Evolutionary conservation across 2,329 filamentous ascomycete genomes (phyloP), one percentile per base, ranked within the genome.

Genomic region (Purpureocillium lavendulum): DNA sequence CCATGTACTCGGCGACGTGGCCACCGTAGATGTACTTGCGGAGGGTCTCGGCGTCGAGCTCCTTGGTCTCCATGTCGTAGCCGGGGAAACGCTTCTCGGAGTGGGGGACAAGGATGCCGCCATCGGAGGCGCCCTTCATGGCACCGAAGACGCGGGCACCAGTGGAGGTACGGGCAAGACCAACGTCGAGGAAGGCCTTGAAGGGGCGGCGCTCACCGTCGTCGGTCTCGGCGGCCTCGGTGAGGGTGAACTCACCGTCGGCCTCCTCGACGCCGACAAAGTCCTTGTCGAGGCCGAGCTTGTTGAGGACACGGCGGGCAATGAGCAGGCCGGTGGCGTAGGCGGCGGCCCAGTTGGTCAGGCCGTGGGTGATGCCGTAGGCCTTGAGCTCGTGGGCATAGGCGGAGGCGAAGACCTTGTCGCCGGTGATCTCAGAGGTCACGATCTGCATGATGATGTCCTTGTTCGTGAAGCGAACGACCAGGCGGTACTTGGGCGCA

Each of bases 1-100:
- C 92, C 92, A 98, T 98, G 83, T 98, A 98, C 82, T 98, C 92
- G 56, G 90, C 89, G 52, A 98, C 87, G 81, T 98, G 92, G 48
- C 92, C 90, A 64, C 79, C 92, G 70, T 87, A 90, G 79, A 98
- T 98, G 84, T 98, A 98, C 78, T 89, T 94, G 80, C 90, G 88
- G 65, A 98, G 87, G 55, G 80, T 84, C 70, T 98, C 92, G 60
- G 88, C 80, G 60, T 98, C 92, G 60, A 98, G 87, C 80, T 97
- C 90, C 84, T 98, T 89, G 69, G 74, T 72, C 77, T 98, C 92
- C 26, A 95, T 86, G 67, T 98, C 92, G 82, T 75, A 98, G 61
- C 92, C 92, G 60, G 92, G 92, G 87, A 98, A 98, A 60, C 92
- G 90, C 81, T 92, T 96, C 81, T 97, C 89, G 58, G 87, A 95